Percentiles rank a stretch among this genome's conserved stretches.
Conservation (phyloP, 1,139 yeast species). For the Tardiomyces depauwii region DNA sequence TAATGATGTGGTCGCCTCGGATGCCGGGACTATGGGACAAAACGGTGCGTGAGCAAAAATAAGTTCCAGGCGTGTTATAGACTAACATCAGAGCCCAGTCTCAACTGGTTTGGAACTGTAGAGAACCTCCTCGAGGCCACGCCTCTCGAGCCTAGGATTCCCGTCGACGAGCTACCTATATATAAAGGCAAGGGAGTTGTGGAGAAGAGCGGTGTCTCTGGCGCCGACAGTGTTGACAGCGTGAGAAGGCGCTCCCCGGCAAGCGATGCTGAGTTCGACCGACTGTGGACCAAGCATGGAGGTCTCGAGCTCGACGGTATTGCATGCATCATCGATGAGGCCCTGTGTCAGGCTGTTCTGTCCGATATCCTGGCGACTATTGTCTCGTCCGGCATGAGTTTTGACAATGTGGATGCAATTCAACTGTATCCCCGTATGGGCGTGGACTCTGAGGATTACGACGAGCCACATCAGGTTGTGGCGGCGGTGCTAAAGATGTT, state of each 20-base stretch:
- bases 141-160: slow-evolving; percentile 22
- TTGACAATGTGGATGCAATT: slow-evolving; percentile 15
- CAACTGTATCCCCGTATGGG: slow-evolving; percentile 19
- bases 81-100: slow-evolving; percentile 7
- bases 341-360: slow-evolving; percentile 28
- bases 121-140: slow-evolving; percentile 31
- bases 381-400: slow-evolving; percentile 30
- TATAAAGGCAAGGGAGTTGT: slow-evolving; percentile 31
- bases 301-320: slow-evolving; percentile 42
- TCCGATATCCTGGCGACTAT: slow-evolving; percentile 40
- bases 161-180: slow-evolving; percentile 35
- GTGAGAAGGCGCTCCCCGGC: slow-evolving; percentile 41
- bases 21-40: too few species aligned
- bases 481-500: slow-evolving; percentile 40
- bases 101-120: slow-evolving; percentile 32
- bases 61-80: too few species aligned
- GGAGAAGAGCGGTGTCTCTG: neutral
- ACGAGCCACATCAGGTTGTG: slow-evolving; percentile 22
- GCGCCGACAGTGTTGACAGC: slow-evolving; percentile 25
- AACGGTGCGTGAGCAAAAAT: too few species aligned
- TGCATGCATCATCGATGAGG: slow-evolving; percentile 30
- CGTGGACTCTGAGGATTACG: slow-evolving; percentile 16
- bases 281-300: slow-evolving; percentile 41
- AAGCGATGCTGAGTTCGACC: slow-evolving; percentile 43
- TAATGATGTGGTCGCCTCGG: too few species aligned